Base-by-base conservation (phyloP, 2,329 filamentous ascomycete species). In the Xylaria sp. region DNA sequence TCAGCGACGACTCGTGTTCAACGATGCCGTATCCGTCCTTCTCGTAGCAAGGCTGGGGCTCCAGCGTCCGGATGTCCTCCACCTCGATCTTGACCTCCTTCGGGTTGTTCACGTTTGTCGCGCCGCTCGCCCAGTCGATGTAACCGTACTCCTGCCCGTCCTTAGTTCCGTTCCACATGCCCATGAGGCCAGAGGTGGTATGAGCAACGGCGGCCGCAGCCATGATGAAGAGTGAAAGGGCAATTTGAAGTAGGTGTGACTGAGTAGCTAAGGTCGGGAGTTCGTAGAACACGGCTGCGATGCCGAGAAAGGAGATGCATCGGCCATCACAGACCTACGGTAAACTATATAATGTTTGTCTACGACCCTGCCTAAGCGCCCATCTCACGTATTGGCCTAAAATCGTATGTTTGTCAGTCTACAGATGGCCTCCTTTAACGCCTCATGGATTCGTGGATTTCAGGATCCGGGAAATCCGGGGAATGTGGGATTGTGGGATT, bases 81-180 rank as follows among this genome's bases (percentile, higher is more conserved):
- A 63, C 65, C 45, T 64, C 57, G 34, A 65, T 65, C 24, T 64
- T 60, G 40, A 67, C 57, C 46, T 67, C 56, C 34, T 57, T 52
- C 7, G 64, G 63, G 39, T 64, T 52, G 50, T 65, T 63, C 17
- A 67, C 59, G 18, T 67, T 67, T 6, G 62, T 66, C 21, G 54
- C 44, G 20, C 65, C 65, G 39, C 54, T 62, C 13, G 62, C 55
- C 63, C 61, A 67, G 58, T 67, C 65, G 39, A 66, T 58, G 48
- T 54, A 64, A 7, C 63, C 65, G 9, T 64, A 62, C 16, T 52
- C 50, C 11, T 47, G 51, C 24, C 63, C 62, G 47, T 67, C 65
- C 37, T 63, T 62, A 22, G 65, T 66, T 7, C 65, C 63, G 39
- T 64, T 65, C 65, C 65, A 66, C 64, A 67, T 66, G 63, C 63